Percentiles rank a stretch among this genome's conserved stretches.
phyloP scores from a whole-genome alignment of 441 rosid genomes.

The Isatis lusitanica region DNA sequence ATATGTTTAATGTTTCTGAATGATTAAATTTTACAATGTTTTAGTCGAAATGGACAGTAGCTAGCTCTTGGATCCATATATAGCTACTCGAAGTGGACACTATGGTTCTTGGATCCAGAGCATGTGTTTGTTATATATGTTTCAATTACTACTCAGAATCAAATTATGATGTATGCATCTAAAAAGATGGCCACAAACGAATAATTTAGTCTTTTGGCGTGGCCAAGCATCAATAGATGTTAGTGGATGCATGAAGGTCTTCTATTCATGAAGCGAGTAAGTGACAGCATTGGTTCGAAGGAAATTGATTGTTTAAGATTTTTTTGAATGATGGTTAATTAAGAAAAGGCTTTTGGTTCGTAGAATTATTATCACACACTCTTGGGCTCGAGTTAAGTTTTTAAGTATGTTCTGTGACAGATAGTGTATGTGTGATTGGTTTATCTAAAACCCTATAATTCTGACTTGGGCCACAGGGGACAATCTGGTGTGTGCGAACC shows the following conservation, averaged over 20 bases:
- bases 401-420: neutral
- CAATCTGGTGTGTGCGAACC: neutral
- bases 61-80: neutral
- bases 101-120: neutral
- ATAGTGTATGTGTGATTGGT: neutral
- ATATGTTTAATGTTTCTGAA: neutral
- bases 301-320: too few relatives aligned
- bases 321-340: too few relatives aligned
- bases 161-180: neutral
- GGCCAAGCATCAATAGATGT: neutral
- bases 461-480: neutral
- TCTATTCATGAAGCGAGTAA: neutral
- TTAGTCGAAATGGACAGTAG: neutral
- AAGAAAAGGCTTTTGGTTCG: too few relatives aligned
- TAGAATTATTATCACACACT: too few relatives aligned
- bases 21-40: neutral
- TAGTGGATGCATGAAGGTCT: conserved; percentile 1
- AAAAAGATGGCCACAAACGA: neutral
- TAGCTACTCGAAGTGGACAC: neutral
- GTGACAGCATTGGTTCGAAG: too few relatives aligned
- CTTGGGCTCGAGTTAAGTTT: too few relatives aligned
- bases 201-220: neutral
- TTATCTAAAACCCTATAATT: neutral
- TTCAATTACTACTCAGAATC: neutral
- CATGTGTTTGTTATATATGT: neutral